A percentile compares a stretch with the other conserved stretches of the same genome.
phyloP scores from a whole-genome alignment of 768 basidiomycete genomes.

The Dioszegia crocea region DNA sequence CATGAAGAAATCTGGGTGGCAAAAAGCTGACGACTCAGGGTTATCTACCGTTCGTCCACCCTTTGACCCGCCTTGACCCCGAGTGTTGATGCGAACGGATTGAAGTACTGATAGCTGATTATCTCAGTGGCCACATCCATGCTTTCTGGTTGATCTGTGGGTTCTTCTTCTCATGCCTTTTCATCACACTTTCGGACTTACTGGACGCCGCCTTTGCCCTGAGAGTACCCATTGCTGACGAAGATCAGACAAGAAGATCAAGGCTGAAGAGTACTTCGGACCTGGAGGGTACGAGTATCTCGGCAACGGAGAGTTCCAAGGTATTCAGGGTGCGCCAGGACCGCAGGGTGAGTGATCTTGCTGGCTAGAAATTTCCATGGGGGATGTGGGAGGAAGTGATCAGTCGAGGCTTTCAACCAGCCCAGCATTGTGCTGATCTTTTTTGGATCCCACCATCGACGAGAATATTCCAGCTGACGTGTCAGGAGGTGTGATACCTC shows the following conservation, averaged over 20 bases:
- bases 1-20: background rate
- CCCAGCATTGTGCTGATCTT: too few species aligned
- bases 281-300: conserved; percentile 36
- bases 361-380: too few species aligned
- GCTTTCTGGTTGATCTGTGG: conserved; percentile 43
- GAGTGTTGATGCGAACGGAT: background rate
- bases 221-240: background rate
- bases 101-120: background rate
- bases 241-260: conserved; percentile 40
- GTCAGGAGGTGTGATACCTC: conserved; percentile 9
- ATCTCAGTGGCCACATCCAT: conserved; percentile 34
- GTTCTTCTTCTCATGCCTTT: background rate
- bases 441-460: too few species aligned
- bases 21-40: conserved; percentile 10
- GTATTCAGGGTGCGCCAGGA: conserved; percentile 17
- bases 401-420: too few species aligned
- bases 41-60: conserved; percentile 21
- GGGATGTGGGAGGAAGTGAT: too few species aligned
- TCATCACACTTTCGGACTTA: too few species aligned
- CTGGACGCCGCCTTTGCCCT: too few species aligned
- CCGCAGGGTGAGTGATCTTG: background rate
- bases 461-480: background rate
- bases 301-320: conserved; percentile 42
- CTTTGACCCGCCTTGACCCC: background rate
- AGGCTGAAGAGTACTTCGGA: conserved; percentile 44